Percentiles rank a stretch among this genome's conserved stretches.
phyloP scores from a whole-genome alignment of 1,284 basidiomycete genomes.

The Lentinus polychrous region DNA sequence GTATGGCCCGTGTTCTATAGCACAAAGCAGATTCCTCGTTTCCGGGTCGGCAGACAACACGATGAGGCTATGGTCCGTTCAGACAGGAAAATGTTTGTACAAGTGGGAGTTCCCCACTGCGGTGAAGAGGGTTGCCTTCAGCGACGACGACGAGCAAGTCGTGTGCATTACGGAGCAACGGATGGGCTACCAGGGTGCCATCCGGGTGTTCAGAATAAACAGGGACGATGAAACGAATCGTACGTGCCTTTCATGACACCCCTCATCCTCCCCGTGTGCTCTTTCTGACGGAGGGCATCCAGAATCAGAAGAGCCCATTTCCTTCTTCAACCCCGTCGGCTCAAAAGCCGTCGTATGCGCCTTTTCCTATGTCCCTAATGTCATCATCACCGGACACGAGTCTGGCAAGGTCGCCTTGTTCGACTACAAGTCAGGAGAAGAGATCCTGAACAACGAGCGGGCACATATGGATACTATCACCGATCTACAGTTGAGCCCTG shows the following conservation, averaged over 20 bases:
- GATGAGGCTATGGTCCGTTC: slow-evolving; percentile 87
- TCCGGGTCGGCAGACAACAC: slow-evolving; percentile 90
- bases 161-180: slow-evolving; percentile 97
- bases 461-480: slow-evolving; percentile 84
- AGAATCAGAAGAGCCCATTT: slow-evolving; percentile 73
- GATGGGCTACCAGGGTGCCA: slow-evolving; percentile 84
- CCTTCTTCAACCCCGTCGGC: slow-evolving; percentile 84
- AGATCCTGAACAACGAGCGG: slow-evolving; percentile 74
- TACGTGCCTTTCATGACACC: slow-evolving; percentile 31
- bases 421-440: slow-evolving; percentile 84
- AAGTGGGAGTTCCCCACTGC: slow-evolving; percentile 98
- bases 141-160: slow-evolving; percentile 79
- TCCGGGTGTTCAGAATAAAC: slow-evolving; percentile 87
- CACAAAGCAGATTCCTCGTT: slow-evolving; percentile 79
- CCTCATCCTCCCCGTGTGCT: not conserved
- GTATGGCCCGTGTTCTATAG: slow-evolving; percentile 30
- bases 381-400: slow-evolving; percentile 93
- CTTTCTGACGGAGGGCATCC: slow-evolving; percentile 9
- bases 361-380: slow-evolving; percentile 75
- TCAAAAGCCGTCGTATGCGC: slow-evolving; percentile 95
- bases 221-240: slow-evolving; percentile 73
- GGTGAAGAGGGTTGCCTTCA: slow-evolving; percentile 91
- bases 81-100: slow-evolving; percentile 86
- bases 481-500: slow-evolving; percentile 87
- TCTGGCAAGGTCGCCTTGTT: slow-evolving; percentile 92